Conservation (phyloP, 2,329 filamentous ascomycete species). For the Monilinia fructicola region DNA sequence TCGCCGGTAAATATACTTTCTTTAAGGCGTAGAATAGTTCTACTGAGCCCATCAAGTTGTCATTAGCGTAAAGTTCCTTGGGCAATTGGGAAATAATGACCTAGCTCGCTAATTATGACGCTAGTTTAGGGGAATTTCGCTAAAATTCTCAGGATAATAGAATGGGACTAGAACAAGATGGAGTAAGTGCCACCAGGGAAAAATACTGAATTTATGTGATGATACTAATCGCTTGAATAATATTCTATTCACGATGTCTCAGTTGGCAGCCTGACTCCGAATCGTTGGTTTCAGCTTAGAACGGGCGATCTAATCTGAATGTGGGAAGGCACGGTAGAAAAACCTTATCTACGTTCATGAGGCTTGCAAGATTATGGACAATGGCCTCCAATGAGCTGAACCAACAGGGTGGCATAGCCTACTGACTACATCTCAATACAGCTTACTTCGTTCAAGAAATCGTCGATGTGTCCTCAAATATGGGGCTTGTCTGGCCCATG, state of each 20-base stretch:
- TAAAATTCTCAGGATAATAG: background rate
- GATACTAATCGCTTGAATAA: background rate
- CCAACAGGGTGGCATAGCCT: background rate
- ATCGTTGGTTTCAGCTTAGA: background rate
- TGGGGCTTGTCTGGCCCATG: too few species aligned
- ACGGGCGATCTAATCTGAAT: background rate
- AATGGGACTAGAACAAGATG: background rate
- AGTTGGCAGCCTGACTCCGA: too few species aligned
- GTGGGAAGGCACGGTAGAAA: background rate
- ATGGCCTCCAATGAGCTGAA: rapidly evolving
- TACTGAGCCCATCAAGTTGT: background rate
- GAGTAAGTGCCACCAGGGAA: background rate
- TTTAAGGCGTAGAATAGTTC: too few species aligned
- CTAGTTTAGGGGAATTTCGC: slow-evolving; percentile 2
- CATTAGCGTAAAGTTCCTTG: background rate
- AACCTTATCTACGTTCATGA: background rate
- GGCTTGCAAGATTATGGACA: background rate
- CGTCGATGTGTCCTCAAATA: too few species aligned
- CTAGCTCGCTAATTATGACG: background rate
- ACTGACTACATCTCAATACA: too few species aligned
- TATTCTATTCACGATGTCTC: background rate
- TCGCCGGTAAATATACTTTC: background rate
- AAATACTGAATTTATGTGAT: background rate
- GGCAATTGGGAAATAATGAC: too few species aligned
- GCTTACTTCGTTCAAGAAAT: background rate